A percentile compares a stretch with the other conserved stretches of the same genome.
Evolutionary conservation across 1,139 yeast genomes (phyloP).

Genomic region (Hemisphaericaspora xylofermentans): DNA sequence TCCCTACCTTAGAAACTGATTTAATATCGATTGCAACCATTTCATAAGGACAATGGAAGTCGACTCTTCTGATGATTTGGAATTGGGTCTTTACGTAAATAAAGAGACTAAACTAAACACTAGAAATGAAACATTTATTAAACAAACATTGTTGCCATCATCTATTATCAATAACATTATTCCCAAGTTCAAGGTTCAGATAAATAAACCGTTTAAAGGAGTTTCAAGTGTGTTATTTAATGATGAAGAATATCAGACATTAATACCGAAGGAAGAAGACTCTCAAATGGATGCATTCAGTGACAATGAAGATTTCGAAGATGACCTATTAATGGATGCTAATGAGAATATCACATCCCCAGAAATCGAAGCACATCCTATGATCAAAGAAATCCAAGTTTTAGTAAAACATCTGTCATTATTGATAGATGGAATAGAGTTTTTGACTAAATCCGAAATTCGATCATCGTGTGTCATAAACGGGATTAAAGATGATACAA

Average conservation of each 20-base stretch:
- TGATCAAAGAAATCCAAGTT: slow-evolving; percentile 19
- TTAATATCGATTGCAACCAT: not conserved
- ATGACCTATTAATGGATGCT: slow-evolving; percentile 15
- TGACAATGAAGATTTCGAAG: slow-evolving; percentile 31
- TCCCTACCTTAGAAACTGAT: too few relatives aligned
- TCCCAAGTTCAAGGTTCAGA: slow-evolving; percentile 33
- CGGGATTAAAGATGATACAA: slow-evolving; percentile 21
- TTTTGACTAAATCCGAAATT: slow-evolving; percentile 34
- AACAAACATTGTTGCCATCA: slow-evolving; percentile 38
- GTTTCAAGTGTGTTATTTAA: slow-evolving; percentile 34
- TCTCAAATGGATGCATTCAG: slow-evolving; percentile 40
- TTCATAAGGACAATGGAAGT: slow-evolving; percentile 7
- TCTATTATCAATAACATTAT: slow-evolving; percentile 35
- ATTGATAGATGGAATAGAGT: slow-evolving; percentile 32
- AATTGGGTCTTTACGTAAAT: slow-evolving; percentile 6
- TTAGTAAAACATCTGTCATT: slow-evolving; percentile 39
- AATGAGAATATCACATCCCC: not conserved
- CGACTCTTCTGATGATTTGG: slow-evolving; percentile 8
- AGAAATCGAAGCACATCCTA: slow-evolving; percentile 1
- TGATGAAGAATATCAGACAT: slow-evolving; percentile 40
- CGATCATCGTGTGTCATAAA: slow-evolving; percentile 36
- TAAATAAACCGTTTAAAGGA: slow-evolving; percentile 35
- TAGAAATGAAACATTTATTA: slow-evolving; percentile 18
- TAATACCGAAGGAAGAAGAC: slow-evolving; percentile 38
- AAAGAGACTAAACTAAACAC: not conserved